Percentiles rank a stretch among this genome's conserved stretches.
phyloP scores from a whole-genome alignment of 805 yeast species.

The Starmerella vitae region DNA sequence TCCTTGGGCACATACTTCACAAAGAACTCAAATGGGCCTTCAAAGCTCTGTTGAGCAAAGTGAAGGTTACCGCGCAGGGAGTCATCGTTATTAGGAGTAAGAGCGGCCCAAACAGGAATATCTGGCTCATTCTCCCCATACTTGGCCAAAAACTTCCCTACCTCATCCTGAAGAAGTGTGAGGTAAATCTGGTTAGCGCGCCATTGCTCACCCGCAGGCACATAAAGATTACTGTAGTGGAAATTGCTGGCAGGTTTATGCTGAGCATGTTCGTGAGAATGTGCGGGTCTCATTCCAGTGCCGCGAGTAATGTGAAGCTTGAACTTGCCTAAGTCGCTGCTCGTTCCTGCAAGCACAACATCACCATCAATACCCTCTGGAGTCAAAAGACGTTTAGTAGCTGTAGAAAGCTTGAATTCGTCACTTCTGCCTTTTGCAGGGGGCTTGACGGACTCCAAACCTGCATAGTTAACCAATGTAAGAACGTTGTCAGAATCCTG shows the following conservation, averaged over 20 bases:
- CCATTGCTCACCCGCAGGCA: conserved; percentile 67
- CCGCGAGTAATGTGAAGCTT: conserved; percentile 45
- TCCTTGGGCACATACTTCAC: conserved; percentile 37
- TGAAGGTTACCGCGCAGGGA: conserved; percentile 64
- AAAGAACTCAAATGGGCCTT: conserved; percentile 65
- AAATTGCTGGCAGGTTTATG: conserved; percentile 30
- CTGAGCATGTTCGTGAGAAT: conserved; percentile 37
- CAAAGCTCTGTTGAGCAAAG: conserved; percentile 59
- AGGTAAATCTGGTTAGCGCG: conserved; percentile 61
- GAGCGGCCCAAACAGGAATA: conserved; percentile 32
- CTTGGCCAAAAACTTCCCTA: conserved; percentile 34
- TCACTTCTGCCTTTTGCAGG: conserved; percentile 13
- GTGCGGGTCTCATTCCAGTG: conserved; percentile 31
- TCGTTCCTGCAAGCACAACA: conserved; percentile 36
- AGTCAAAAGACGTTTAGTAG: conserved; percentile 12
- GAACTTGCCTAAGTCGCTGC: conserved; percentile 58
- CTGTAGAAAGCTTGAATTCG: conserved; percentile 23
- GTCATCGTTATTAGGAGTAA: conserved; percentile 45
- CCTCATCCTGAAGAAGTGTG: conserved; percentile 55
- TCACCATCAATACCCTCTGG: conserved; percentile 26
- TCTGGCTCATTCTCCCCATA: conserved; percentile 27
- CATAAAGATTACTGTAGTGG: conserved; percentile 53
- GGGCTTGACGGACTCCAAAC: conserved; percentile 46
- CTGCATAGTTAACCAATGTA: conserved; percentile 65
- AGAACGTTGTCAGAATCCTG: conserved; percentile 38